Conservation (phyloP, 1,139 yeast species). For the Yamadazyma dushanensis region DNA sequence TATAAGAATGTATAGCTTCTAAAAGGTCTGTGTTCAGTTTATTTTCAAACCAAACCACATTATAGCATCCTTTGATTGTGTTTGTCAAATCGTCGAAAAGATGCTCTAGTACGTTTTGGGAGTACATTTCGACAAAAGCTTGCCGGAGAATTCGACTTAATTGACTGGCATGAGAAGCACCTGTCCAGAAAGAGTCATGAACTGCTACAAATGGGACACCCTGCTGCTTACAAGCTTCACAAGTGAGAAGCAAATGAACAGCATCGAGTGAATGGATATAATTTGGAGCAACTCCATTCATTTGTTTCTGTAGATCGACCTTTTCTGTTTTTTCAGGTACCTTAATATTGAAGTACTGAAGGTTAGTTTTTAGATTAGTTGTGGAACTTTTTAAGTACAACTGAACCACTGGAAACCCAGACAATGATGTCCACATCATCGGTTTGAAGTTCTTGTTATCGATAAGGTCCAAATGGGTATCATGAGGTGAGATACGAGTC, state of each 20-base stretch:
- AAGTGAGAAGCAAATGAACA: conserved; percentile 40
- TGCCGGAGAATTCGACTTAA: conserved; percentile 29
- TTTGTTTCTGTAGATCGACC: conserved; percentile 32
- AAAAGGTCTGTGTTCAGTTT: conserved; percentile 20
- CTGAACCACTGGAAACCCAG: conserved; percentile 47
- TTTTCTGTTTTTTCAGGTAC: conserved; percentile 21
- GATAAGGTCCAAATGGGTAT: conserved; percentile 18
- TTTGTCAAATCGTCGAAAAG: conserved; percentile 28
- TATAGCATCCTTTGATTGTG: conserved; percentile 27
- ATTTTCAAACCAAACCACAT: conserved; percentile 36
- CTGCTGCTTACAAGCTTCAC: conserved; percentile 21
- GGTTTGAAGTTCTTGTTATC: conserved; percentile 24
- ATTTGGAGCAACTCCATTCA: conserved; percentile 45
- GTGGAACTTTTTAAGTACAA: conserved; percentile 25
- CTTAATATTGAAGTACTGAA: conserved; percentile 27
- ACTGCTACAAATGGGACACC: conserved; percentile 37
- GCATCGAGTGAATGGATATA: conserved; percentile 48
- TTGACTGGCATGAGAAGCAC: conserved; percentile 30
- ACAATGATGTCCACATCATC: conserved; percentile 45
- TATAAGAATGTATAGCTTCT: conserved; percentile 12
- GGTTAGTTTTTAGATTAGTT: conserved; percentile 20
- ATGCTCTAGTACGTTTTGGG: conserved; percentile 25
- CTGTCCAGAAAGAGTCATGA: conserved; percentile 50
- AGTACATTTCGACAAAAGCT: conserved; percentile 37
- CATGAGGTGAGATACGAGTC: conserved; percentile 23